Conservation (phyloP, 371 early-diverging fungal genomes). For the Entomophthora muscae region DNA sequence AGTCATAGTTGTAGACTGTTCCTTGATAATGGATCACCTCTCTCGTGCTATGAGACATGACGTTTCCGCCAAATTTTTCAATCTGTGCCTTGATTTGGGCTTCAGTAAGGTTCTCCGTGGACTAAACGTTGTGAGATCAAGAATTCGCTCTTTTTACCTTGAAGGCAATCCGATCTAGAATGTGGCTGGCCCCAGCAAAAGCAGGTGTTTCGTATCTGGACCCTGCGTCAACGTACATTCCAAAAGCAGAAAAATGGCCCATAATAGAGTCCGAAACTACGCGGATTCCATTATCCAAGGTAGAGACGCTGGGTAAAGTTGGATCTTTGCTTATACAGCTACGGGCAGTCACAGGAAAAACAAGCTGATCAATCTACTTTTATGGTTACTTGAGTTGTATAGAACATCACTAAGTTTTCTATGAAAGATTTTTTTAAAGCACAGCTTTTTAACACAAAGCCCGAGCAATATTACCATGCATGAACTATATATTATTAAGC, state of each 20-base stretch:
- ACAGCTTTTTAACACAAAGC: too few relatives aligned
- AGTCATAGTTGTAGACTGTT: constrained; percentile 69
- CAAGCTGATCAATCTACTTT: neutral
- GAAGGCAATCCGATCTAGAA: constrained; percentile 82
- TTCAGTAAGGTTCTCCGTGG: constrained; percentile 37
- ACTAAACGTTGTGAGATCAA: constrained; percentile 14
- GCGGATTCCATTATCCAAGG: constrained; percentile 70
- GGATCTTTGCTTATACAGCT: constrained; percentile 4
- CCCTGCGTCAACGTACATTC: constrained; percentile 80
- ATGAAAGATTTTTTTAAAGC: too few relatives aligned
- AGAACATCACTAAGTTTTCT: too few relatives aligned
- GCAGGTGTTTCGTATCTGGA: constrained; percentile 59
- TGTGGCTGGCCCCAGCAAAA: constrained; percentile 61
- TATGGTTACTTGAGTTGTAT: too few relatives aligned
- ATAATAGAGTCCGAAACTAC: constrained; percentile 62
- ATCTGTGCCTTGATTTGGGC: constrained; percentile 55
- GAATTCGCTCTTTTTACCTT: constrained; percentile 30
- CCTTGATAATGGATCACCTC: constrained; percentile 91
- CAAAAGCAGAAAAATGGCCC: constrained; percentile 78
- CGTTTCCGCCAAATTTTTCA: constrained; percentile 76
- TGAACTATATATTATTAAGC: too few relatives aligned
- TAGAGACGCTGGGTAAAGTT: constrained; percentile 33
- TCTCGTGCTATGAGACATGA: constrained; percentile 75
- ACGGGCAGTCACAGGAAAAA: neutral
- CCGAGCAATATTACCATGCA: too few relatives aligned